Percentiles rank a stretch among this genome's conserved stretches.
Conservation (phyloP, 257 asterid species). For the Hygrophila difformis region DNA sequence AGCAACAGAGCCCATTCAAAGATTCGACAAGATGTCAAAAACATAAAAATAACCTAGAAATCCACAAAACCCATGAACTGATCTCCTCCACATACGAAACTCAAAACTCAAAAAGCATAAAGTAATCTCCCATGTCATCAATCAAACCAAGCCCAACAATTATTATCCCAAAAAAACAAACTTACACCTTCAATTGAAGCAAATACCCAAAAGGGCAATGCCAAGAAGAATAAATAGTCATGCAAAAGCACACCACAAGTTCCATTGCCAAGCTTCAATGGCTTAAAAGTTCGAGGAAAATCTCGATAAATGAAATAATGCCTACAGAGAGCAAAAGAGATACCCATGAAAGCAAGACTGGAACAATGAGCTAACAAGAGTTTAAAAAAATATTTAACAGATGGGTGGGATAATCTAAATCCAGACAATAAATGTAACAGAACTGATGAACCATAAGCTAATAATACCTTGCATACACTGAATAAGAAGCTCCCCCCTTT, state of each 20-base stretch:
- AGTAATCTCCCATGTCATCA: neutral
- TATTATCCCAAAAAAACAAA: constrained; percentile 1
- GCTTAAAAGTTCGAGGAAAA: no score
- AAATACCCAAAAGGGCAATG: constrained; percentile 19
- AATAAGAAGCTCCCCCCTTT: constrained; percentile 45
- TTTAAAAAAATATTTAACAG: no score
- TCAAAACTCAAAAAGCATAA: constrained; percentile 11
- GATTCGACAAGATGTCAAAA: no score
- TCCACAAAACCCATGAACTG: neutral
- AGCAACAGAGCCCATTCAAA: no score
- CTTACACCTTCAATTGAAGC: neutral
- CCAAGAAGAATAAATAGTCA: constrained; percentile 8
- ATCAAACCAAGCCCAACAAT: neutral
- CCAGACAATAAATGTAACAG: no score
- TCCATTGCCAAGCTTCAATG: no score
- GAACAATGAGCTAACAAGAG: neutral
- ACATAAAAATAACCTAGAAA: no score
- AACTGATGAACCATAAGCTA: neutral
- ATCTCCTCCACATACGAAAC: constrained; percentile 5
- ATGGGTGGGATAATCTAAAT: constrained; percentile 3
- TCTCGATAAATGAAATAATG: no score
- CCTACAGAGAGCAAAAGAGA: no score
- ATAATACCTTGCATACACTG: constrained; percentile 65
- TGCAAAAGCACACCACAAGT: no score
- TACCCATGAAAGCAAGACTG: neutral